A percentile compares a stretch with the other conserved stretches of the same genome.
These are phyloP conservation scores for Sordariomycetes sp. DNA, from an alignment of 2,329 filamentous ascomycete genomes.

Conservation along the genomic window DNA sequence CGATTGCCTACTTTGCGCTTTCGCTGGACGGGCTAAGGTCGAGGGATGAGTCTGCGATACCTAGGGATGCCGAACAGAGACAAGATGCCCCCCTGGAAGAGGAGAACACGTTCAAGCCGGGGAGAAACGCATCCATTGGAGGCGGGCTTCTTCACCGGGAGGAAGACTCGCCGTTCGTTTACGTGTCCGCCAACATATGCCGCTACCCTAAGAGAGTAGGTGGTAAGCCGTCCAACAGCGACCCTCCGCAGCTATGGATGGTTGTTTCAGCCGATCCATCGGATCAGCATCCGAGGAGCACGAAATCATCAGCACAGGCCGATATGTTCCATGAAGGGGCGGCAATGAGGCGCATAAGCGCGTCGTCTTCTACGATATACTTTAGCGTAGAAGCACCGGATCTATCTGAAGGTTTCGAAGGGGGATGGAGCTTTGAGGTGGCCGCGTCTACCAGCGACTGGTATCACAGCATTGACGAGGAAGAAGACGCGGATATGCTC, in stretches of 20 bases:
- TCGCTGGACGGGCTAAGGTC: conserved; percentile 34
- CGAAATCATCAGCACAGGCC: conserved; percentile 10
- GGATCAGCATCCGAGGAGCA: conserved; percentile 48
- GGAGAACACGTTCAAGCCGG: background rate
- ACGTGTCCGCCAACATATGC: conserved; percentile 79
- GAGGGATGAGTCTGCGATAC: background rate
- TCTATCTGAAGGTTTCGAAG: conserved; percentile 42
- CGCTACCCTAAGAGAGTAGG: conserved; percentile 46
- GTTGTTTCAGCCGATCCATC: conserved; percentile 57
- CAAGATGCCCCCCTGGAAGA: background rate
- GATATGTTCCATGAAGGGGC: conserved; percentile 54
- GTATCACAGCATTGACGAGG: conserved; percentile 54
- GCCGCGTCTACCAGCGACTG: conserved; percentile 69
- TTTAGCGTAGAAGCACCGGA: conserved; percentile 63
- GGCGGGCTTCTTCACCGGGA: background rate
- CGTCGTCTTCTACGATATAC: conserved; percentile 52
- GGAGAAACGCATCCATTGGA: background rate
- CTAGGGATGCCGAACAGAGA: background rate
- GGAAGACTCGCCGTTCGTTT: conserved; percentile 34
- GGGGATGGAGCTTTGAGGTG: conserved; percentile 67
- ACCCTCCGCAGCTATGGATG: conserved; percentile 55
- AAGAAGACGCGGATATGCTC: conserved; percentile 34
- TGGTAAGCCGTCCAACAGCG: background rate
- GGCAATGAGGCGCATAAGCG: conserved; percentile 47
- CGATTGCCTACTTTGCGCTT: conserved; percentile 51